Evolutionary conservation across 805 yeast genomes (phyloP), one percentile per base, ranked within the genome.

Genomic region (Kazachstania martiniae): DNA sequence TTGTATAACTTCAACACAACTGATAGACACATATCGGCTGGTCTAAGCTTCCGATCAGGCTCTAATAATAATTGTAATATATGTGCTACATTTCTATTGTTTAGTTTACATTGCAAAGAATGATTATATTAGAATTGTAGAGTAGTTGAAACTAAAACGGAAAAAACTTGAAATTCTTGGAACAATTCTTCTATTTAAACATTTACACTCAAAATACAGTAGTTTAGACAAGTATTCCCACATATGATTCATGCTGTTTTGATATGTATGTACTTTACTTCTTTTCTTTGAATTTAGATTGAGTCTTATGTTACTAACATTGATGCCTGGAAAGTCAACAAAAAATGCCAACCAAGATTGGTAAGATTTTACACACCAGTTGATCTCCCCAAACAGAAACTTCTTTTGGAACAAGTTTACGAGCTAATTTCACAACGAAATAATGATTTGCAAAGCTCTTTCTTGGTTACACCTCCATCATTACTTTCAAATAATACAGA

Each of bases 321-420:
- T 12, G 8, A 12, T 8, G 12, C 6, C 13, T 10, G n/a, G n/a
- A n/a, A n/a, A 78, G 89, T 91, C 58, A 89, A 89, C 59, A 86
- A 81, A 43, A 81, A 81, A 47, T 94, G 96, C 3, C 70, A 82
- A 29, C 95, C 97, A 1, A 71, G 98, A 35, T 63, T 91, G 29
- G 74, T 82, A 55, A 86, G 86, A 56, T 91, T 89, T 62, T 91
- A 91, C 55, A 83, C 95, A 0, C 93, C 94, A 2, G 81, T 89
- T 13, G 94, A 87, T 39, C 66, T 85, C 10, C 73, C 74, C 25
- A 82, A 93, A 12, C 97, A 91, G 49, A 75, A 78, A 42, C 61
- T 79, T 23, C 67, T 89, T 17, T 63, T 89, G 13, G 76, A 78
- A 40, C 96, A 91, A 47, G 89, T 89, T 1, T 75, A 78, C 56